These are phyloP conservation scores for Vinca minor DNA, from an alignment of 257 asterid species.

Conservation along the genomic window DNA sequence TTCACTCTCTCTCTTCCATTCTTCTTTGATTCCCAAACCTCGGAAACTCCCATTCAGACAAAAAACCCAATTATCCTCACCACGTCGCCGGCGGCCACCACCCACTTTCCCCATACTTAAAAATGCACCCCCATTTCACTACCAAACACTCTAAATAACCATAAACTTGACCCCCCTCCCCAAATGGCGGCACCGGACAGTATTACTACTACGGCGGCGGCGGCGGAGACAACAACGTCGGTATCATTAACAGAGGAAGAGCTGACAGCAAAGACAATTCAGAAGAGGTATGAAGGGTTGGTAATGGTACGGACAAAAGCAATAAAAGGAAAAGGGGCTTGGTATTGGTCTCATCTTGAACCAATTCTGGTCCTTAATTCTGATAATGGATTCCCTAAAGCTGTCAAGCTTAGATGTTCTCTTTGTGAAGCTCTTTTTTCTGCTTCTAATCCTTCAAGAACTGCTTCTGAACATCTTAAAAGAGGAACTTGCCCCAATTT, in stretches of 20 bases:
- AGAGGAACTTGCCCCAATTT: slow-evolving; percentile 94
- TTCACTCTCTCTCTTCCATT: too few species aligned
- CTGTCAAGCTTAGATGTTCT: slow-evolving; percentile 83
- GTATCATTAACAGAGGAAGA: slow-evolving; percentile 45
- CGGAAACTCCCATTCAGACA: too few species aligned
- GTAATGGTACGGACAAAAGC: slow-evolving; percentile 84
- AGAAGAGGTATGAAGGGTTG: slow-evolving; percentile 82
- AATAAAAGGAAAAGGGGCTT: slow-evolving; percentile 90
- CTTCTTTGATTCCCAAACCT: too few species aligned
- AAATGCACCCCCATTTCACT: too few species aligned
- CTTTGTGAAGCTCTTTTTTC: slow-evolving; percentile 93
- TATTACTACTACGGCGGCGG: slow-evolving; percentile 13
- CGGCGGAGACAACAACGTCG: slow-evolving; percentile 26
- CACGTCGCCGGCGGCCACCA: slow-evolving; percentile 27
- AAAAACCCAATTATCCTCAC: too few species aligned
- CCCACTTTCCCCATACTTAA: slow-evolving; percentile 25
- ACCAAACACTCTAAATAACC: too few species aligned
- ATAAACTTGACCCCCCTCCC: too few species aligned
- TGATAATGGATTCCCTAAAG: slow-evolving; percentile 74
- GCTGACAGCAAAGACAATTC: slow-evolving; percentile 66
- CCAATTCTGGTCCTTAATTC: slow-evolving; percentile 73
- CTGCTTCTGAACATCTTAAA: slow-evolving; percentile 96
- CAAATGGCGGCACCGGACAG: slow-evolving; percentile 32
- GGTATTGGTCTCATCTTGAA: slow-evolving; percentile 98
- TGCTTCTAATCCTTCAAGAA: slow-evolving; percentile 91